A percentile compares a stretch with the other conserved stretches of the same genome.
phyloP scores from a whole-genome alignment of 2,329 filamentous ascomycete species.

The Calycina marina region DNA sequence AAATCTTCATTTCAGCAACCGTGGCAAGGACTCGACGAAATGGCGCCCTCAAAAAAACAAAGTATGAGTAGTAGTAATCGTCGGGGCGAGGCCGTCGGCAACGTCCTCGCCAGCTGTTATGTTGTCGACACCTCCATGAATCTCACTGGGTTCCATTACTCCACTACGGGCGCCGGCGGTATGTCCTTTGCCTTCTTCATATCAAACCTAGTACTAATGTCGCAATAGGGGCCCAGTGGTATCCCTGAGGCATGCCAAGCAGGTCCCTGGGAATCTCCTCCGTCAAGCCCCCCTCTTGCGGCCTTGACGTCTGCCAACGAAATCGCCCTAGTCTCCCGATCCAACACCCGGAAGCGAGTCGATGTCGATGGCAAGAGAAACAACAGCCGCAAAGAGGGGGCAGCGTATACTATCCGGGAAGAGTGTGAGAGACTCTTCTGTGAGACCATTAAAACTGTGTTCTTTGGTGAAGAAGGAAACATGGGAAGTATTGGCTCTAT shows the following conservation, averaged over 20 bases:
- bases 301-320: conserved; percentile 54
- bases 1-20: conserved; percentile 17
- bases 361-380: conserved; percentile 22
- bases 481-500: conserved; percentile 64
- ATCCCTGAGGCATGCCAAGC: conserved; percentile 66
- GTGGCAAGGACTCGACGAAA: conserved; percentile 20
- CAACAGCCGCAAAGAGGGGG: conserved; percentile 62
- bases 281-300: conserved; percentile 80
- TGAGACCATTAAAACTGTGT: conserved; percentile 83
- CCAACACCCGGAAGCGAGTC: conserved; percentile 15
- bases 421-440: conserved; percentile 99
- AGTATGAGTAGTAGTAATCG: conserved; percentile 64
- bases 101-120: conserved; percentile 86
- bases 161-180: conserved; percentile 79
- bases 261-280: conserved; percentile 68
- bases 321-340: conserved; percentile 48
- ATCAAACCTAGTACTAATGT: neutral
- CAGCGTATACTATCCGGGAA: conserved; percentile 92
- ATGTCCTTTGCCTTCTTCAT: conserved; percentile 22
- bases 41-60: conserved; percentile 22
- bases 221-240: conserved; percentile 73
- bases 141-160: conserved; percentile 83
- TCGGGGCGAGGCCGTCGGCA: conserved; percentile 42
- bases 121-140: conserved; percentile 58
- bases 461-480: conserved; percentile 88